Conservation (phyloP, 345 rosid species). For the Bretschneidera sinensis region DNA sequence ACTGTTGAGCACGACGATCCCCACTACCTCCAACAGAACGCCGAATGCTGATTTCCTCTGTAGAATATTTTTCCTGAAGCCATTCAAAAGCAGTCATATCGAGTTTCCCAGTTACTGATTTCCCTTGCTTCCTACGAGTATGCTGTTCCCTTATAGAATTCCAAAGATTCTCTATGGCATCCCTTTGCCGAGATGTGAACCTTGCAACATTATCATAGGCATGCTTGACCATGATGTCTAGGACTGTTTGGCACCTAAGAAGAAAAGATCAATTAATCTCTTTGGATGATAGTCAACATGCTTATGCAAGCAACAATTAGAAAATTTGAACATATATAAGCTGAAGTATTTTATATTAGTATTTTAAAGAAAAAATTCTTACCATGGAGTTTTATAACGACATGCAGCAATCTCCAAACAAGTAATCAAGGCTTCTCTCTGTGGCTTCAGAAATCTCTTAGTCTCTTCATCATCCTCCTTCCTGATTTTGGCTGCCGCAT, state of each 20-base stretch:
- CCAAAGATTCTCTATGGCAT: conserved; percentile 85
- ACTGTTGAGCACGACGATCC: conserved; percentile 81
- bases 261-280: conserved; percentile 3
- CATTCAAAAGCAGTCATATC: conserved; percentile 85
- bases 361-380: conserved; percentile 13
- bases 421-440: conserved; percentile 75
- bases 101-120: conserved; percentile 82
- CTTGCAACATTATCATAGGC: conserved; percentile 74
- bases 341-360: no score
- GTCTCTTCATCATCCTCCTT: conserved; percentile 54
- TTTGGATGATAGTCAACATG: background rate
- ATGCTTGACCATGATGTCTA: conserved; percentile 93
- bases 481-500: conserved; percentile 25
- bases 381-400: conserved; percentile 87
- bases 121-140: conserved; percentile 83
- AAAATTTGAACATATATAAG: no score
- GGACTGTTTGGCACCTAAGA: conserved; percentile 91
- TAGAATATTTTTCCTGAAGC: conserved; percentile 82
- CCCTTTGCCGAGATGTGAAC: conserved; percentile 78
- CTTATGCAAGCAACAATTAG: background rate
- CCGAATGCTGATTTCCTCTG: conserved; percentile 86
- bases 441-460: conserved; percentile 60
- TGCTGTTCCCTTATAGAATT: conserved; percentile 80
- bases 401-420: conserved; percentile 93
- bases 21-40: conserved; percentile 82